A percentile compares a stretch with the other conserved stretches of the same genome.
phyloP scores from a whole-genome alignment of 208 protist genomes.

The Phytomonas francai region DNA sequence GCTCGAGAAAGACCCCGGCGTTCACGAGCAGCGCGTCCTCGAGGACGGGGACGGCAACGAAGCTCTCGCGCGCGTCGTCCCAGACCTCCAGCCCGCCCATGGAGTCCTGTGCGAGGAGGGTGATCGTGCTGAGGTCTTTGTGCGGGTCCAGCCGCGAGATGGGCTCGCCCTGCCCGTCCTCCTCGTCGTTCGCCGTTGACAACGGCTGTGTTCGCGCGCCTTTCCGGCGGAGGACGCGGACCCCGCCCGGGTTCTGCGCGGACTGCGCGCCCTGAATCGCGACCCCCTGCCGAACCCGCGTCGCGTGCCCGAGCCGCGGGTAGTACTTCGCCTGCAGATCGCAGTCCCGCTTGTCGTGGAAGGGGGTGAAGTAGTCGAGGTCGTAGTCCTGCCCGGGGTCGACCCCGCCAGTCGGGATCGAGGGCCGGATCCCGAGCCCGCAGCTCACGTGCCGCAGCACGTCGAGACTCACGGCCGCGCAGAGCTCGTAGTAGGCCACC shows the following conservation, averaged over 20 bases:
- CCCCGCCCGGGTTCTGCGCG: conserved; percentile 46
- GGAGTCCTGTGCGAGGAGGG: conserved; percentile 75
- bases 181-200: conserved; percentile 4
- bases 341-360: conserved; percentile 71
- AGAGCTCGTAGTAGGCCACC: conserved; percentile 81
- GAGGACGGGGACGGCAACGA: conserved; percentile 62
- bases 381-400: conserved; percentile 57
- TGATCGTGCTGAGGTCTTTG: conserved; percentile 84
- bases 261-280: conserved; percentile 45
- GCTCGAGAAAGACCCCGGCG: conserved; percentile 80
- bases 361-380: conserved; percentile 72
- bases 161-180: conserved; percentile 9
- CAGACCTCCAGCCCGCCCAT: conserved; percentile 81
- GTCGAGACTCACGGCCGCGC: conserved; percentile 66
- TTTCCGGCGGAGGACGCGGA: conserved; percentile 73
- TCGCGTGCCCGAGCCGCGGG: conserved; percentile 42
- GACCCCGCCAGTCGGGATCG: conserved; percentile 50
- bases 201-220: conserved; percentile 49
- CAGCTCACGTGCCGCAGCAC: conserved; percentile 84
- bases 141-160: conserved; percentile 68
- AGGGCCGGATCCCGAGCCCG: conserved; percentile 69
- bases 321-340: conserved; percentile 87
- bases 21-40: conserved; percentile 84
- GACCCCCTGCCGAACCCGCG: conserved; percentile 36
- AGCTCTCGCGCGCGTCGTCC: conserved; percentile 58